Base-by-base conservation (phyloP, 1,284 basidiomycete genomes). In the Cryptococcus wingfieldii region DNA sequence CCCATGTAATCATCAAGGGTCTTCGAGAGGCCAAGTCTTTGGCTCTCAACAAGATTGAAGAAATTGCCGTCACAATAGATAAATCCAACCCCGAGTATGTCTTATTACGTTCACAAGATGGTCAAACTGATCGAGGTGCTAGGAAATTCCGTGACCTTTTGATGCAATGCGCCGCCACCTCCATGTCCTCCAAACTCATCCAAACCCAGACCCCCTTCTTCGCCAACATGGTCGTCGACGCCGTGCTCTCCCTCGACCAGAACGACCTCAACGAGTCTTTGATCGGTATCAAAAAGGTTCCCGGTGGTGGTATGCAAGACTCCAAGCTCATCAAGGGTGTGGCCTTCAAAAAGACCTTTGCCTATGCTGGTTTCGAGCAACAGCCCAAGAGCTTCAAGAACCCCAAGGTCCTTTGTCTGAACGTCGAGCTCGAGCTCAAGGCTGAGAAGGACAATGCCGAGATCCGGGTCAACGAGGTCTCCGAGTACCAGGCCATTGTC, bases 391-490 rank as follows among this genome's bases (percentile, higher is more conserved):
- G 84, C 23, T 98, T 98, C 82, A 80, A 80, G 60, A 76, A 96
- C 72, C 93, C 95, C 49, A 86, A 92, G 64, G 86, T 99, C 53
- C 82, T 98, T 34, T 96, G 91, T 71, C 78, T 99, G 60, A 99
- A 99, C 73, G 95, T 99, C 65, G 96, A 99, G 77, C 84, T 99
- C 56, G 96, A 99, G 78, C 83, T 99, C 69, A 99, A 99, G 79
- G 96, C 96, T 0, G 96, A 99, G 79, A 96, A 98, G 78, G 96
- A 99, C 79, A 99, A 99, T 66, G 96, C 96, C 9, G 96, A 99
- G 79, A 89, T 99, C 45, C 86, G 96, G 38, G 91, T 99, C 50
- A 92, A 97, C 72, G 88, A 90, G 48, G 95, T 99, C 25, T 87
- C 90, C 23, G 93, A 97, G 69, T 99, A 99, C 77, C 96, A 99